These are phyloP conservation scores for Naganishia vaughanmartiniae DNA, from an alignment of 768 basidiomycete species.

Conservation along the genomic window DNA sequence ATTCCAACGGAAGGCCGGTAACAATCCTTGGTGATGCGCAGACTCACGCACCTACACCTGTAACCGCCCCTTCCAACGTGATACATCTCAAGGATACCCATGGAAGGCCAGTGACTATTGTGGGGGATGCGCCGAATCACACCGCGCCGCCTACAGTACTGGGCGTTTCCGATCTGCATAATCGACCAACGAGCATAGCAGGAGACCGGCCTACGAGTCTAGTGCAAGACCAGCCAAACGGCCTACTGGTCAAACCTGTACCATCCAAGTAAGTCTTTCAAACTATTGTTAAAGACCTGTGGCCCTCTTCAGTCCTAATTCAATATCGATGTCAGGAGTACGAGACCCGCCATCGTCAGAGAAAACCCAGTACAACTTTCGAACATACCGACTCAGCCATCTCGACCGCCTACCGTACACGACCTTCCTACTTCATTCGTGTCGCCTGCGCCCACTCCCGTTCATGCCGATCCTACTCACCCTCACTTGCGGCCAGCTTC, in stretches of 20 bases:
- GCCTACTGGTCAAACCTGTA: background rate
- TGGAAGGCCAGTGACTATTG: background rate
- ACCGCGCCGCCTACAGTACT: background rate
- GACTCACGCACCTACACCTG: background rate
- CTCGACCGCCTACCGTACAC: constrained; percentile 4
- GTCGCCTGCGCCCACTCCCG: background rate
- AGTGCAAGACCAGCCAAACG: constrained; percentile 13
- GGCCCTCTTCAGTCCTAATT: background rate
- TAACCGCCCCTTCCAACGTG: background rate
- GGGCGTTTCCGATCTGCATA: constrained; percentile 8
- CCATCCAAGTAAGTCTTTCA: constrained; percentile 17
- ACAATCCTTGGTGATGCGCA: background rate
- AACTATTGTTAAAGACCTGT: background rate
- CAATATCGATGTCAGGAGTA: background rate
- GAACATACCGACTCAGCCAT: constrained; percentile 13
- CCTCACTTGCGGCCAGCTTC: constrained; percentile 9
- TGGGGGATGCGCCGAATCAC: background rate
- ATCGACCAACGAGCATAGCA: background rate
- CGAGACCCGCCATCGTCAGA: background rate
- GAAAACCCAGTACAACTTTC: constrained; percentile 5
- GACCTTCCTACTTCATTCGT: background rate
- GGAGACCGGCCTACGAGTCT: background rate
- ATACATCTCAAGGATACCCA: background rate
- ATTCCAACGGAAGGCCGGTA: background rate
- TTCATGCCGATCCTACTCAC: background rate